Percentiles rank a stretch among this genome's conserved stretches.
These are phyloP conservation scores for Cutaneotrichosporon sp. DNA, from an alignment of 1,284 basidiomycete genomes.

Conservation along the genomic window DNA sequence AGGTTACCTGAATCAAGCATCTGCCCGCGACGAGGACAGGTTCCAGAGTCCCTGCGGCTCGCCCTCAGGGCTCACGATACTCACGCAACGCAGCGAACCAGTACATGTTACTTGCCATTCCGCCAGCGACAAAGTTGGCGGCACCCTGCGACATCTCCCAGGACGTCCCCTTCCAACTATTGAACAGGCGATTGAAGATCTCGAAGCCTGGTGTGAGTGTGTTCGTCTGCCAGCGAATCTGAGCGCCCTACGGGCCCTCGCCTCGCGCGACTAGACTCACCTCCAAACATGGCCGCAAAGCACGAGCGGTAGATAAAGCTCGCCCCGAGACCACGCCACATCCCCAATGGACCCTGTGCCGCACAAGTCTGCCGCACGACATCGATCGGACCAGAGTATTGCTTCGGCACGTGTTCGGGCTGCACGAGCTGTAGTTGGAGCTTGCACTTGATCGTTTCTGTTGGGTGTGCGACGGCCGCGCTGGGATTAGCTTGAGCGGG, in stretches of 20 bases:
- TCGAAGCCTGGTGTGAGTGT: slow-evolving; percentile 44
- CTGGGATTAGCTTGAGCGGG: slow-evolving; percentile 28
- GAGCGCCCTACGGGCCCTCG: not conserved
- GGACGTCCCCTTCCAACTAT: slow-evolving; percentile 46
- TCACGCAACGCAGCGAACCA: slow-evolving; percentile 49
- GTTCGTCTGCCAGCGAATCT: not conserved
- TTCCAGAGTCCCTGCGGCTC: too few species aligned
- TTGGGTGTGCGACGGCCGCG: slow-evolving; percentile 51
- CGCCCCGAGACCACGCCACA: slow-evolving; percentile 50
- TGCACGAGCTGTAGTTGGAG: slow-evolving; percentile 50
- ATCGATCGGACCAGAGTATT: slow-evolving; percentile 47
- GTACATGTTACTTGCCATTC: slow-evolving; percentile 52
- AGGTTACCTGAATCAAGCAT: too few species aligned
- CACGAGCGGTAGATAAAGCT: slow-evolving; percentile 51
- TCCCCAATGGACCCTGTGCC: slow-evolving; percentile 45
- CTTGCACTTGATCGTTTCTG: slow-evolving; percentile 53
- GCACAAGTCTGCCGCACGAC: slow-evolving; percentile 49
- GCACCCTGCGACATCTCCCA: slow-evolving; percentile 47
- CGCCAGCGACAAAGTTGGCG: slow-evolving; percentile 51
- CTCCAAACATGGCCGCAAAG: slow-evolving; percentile 53
- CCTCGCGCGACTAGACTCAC: slow-evolving; percentile 27
- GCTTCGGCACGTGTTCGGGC: slow-evolving; percentile 36
- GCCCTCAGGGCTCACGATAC: slow-evolving; percentile 14
- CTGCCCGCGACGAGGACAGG: too few species aligned
- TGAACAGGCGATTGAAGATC: slow-evolving; percentile 51